Evolutionary conservation across 1,139 yeast genomes (phyloP), one percentile per base, ranked within the genome.

Genomic region (Kurtzmaniella quercitrusa): DNA sequence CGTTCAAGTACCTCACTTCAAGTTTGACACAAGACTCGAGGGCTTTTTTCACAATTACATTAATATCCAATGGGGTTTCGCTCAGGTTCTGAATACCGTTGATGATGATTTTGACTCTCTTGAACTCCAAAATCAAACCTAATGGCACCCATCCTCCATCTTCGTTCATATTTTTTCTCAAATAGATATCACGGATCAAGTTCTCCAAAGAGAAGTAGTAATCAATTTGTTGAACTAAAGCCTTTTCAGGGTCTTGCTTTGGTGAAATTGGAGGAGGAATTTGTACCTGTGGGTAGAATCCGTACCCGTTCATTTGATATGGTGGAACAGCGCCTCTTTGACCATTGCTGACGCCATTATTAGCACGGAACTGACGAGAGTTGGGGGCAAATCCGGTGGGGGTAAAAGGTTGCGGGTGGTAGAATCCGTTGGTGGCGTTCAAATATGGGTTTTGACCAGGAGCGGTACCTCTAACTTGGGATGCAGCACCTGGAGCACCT

Each of bases 141-240:
- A 89, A 66, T 33, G 82, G 79, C 44, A 89, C 77, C 75, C 83
- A 83, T 27, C 96, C 96, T 48, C 80, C 73, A 14, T 52, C 44
- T 41, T 72, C 66, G 64, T 84, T 82, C 95, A 89, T 88, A 57
- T 84, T 87, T 54, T 80, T 79, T 62, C 96, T 79, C 60, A 89
- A 71, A 60, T 66, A 88, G 47, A 85, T 69, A 63, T 89, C 96
- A 66, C 87, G 85, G 55, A 87, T 75, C 63, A 93, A 75, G 66
- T 93, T 93, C 56, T 90, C 96, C 45, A 84, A 75, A 23, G 94
- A 84, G 65, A 93, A 85, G 65, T 93, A 93, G 70, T 91, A 93
- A 60, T 88, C 93, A 47, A 90, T 70, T 71, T 90, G 97, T 54
- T 77, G 78, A 23, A 73, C 73, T 59, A 69, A 72, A 39, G 77